Percentiles rank a stretch among this genome's conserved stretches.
Conservation (phyloP, 495 filamentous ascomycete species). For the Patellaria atrata region DNA sequence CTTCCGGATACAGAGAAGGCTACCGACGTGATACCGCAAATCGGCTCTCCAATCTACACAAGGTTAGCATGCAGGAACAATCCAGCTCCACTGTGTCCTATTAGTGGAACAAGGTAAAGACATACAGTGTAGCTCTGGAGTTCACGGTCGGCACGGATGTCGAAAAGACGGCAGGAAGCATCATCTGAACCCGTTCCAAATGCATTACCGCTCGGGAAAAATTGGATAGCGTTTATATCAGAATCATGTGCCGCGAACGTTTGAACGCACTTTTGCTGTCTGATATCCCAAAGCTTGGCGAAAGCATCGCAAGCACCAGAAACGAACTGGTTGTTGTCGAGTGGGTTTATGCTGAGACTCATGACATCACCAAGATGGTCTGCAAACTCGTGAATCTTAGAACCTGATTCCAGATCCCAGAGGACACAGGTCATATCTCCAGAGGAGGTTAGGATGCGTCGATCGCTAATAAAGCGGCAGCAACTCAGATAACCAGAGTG, state of each 20-base stretch:
- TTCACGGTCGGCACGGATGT: constrained; percentile 92
- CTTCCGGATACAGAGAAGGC: constrained; percentile 95
- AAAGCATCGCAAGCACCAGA: constrained; percentile 97
- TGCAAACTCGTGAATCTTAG: constrained; percentile 95
- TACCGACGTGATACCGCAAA: constrained; percentile 96
- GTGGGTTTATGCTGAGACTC: constrained; percentile 99
- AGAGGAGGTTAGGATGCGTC: constrained; percentile 91
- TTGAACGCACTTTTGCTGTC: constrained; percentile 94
- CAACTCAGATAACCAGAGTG: constrained; percentile 96
- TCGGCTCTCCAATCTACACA: constrained; percentile 78
- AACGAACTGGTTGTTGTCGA: constrained; percentile 96
- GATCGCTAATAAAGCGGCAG: constrained; percentile 98
- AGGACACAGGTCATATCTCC: constrained; percentile 99
- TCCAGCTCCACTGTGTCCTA: not conserved
- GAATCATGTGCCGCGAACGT: constrained; percentile 98
- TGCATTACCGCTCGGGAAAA: constrained; percentile 97
- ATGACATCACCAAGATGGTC: constrained; percentile 98
- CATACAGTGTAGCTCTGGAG: constrained; percentile 91
- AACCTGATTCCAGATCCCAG: constrained; percentile 96
- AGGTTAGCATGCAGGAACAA: not conserved
- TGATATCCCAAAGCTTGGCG: constrained; percentile 97
- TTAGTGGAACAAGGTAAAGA: constrained; percentile 5
- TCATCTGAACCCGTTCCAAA: constrained; percentile 98
- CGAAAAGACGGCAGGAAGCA: constrained; percentile 91
- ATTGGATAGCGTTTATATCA: constrained; percentile 98